A percentile compares a stretch with the other conserved stretches of the same genome.
Conservation (phyloP, 352 stramenopile genomes). For the Pythium dissimile region DNA sequence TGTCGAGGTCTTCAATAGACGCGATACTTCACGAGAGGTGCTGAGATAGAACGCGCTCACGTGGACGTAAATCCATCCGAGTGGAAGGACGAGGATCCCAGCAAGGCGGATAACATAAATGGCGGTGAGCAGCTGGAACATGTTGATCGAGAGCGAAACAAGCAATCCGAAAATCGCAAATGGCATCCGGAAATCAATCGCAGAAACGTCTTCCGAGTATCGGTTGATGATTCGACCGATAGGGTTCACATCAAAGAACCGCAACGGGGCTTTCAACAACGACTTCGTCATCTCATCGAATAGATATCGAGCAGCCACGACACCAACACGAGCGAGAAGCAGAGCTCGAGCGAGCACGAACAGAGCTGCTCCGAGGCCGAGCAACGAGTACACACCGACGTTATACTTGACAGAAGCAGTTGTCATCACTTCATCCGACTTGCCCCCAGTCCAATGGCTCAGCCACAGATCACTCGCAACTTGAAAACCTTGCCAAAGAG, state of each 20-base stretch:
- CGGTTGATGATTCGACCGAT: conserved; percentile 89
- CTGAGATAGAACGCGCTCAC: conserved; percentile 23
- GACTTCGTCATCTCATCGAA: conserved; percentile 85
- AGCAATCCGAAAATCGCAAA: conserved; percentile 47
- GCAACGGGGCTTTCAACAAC: conserved; percentile 81
- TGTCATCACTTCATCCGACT: not conserved
- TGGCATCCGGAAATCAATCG: conserved; percentile 81
- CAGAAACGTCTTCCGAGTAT: conserved; percentile 89
- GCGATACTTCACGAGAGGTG: conserved; percentile 29
- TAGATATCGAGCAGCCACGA: conserved; percentile 44
- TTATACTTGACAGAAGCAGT: conserved; percentile 72
- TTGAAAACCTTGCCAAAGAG: conserved; percentile 20
- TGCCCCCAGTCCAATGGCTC: conserved; percentile 75
- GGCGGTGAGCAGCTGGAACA: conserved; percentile 72
- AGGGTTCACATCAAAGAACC: conserved; percentile 92
- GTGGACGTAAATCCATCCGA: conserved; percentile 67
- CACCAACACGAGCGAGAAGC: conserved; percentile 38
- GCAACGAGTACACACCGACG: conserved; percentile 35
- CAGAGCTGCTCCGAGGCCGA: conserved; percentile 34
- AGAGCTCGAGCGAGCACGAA: conserved; percentile 45
- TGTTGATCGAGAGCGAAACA: conserved; percentile 50
- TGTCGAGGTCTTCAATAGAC: conserved; percentile 25
- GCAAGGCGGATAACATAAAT: conserved; percentile 72
- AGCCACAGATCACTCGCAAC: conserved; percentile 58
- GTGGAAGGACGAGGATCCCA: conserved; percentile 73